Base-by-base conservation (phyloP, 305 asterid genomes). In the Fraxinus nigra region DNA sequence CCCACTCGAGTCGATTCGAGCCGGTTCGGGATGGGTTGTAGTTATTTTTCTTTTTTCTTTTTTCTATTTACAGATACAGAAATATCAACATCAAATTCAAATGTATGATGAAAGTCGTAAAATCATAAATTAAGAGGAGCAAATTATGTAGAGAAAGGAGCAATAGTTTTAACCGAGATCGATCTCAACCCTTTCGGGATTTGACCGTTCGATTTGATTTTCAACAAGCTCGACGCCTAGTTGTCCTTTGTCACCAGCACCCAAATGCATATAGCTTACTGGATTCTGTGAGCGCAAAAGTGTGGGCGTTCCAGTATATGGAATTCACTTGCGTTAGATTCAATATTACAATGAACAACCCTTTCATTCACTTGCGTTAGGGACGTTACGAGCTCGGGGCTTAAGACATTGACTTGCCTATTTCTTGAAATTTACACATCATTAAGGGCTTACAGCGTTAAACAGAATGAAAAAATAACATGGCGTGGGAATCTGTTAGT, bases 211-310 rank as follows among this genome's bases (percentile, higher is more conserved):
- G 1, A 90, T 85, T 75, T 93, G 95, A 82, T 92, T 86, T 2
- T 79, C 86, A 8, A 78, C 90, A 43, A 91, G 98, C 78, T 91
- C 91, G 4, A 95, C 90, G 0, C 99, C 98, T 8, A 95, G 91
- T 88, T 95, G 99, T 33, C 99, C 99, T 82, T 91, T 90, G 83
- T 91, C 97, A 28, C 98, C 97, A 0, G 95, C 90, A 4, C 99
- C 99, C 99, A 77, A 95, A 95, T 3, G 98, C 97, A 22, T 91
- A 95, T 4, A 95, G 91, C 88, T 94, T 94, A 83, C 91, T 95
- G 0, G 95, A 87, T 76, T 94, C 98, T 0, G 98, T 93, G 37
- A 95, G 97, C 0, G 98, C 98, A 48, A 95, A 94, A 3, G 98
- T 95, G 76, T 95, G 99, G 7, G 97, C 97, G 18, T 90, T 92